These are phyloP conservation scores for Physcomitrium patens DNA, from an alignment of 225 moss, liverwort and hornwort genomes.

Conservation along the genomic window DNA sequence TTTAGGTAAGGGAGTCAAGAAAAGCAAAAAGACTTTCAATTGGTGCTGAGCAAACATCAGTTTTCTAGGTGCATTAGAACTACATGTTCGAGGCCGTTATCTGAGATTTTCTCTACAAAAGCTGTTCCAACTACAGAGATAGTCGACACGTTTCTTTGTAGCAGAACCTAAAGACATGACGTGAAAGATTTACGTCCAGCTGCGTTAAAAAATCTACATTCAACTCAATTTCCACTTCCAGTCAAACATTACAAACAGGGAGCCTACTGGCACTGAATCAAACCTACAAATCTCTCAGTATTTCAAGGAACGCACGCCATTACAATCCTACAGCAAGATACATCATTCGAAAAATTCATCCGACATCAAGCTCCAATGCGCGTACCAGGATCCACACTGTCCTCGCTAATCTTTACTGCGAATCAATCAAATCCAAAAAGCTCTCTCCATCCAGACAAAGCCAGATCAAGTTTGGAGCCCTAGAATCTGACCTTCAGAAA, in stretches of 20 bases:
- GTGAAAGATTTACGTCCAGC: neutral
- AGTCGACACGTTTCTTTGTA: neutral
- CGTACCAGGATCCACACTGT: neutral
- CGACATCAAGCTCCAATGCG: neutral
- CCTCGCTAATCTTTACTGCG: neutral
- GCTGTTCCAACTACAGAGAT: neutral
- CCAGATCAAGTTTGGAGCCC: slow-evolving; percentile 6
- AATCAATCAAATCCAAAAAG: neutral
- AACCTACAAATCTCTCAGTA: neutral
- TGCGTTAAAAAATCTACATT: neutral
- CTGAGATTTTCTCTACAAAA: neutral
- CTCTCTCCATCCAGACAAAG: neutral
- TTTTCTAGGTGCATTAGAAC: neutral
- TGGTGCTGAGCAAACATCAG: neutral
- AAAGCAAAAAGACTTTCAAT: neutral
- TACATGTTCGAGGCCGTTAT: neutral
- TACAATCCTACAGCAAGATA: neutral
- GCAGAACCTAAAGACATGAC: neutral
- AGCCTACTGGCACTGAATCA: neutral
- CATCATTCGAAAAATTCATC: slow-evolving; percentile 10
- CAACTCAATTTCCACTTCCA: neutral
- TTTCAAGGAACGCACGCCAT: neutral
- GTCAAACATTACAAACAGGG: neutral
- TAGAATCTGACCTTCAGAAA: neutral
- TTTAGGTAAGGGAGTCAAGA: neutral